Evolutionary conservation across 2,329 filamentous ascomycete species (phyloP), one percentile per base, ranked within the genome.

Genomic region (Talaromyces piceae): DNA sequence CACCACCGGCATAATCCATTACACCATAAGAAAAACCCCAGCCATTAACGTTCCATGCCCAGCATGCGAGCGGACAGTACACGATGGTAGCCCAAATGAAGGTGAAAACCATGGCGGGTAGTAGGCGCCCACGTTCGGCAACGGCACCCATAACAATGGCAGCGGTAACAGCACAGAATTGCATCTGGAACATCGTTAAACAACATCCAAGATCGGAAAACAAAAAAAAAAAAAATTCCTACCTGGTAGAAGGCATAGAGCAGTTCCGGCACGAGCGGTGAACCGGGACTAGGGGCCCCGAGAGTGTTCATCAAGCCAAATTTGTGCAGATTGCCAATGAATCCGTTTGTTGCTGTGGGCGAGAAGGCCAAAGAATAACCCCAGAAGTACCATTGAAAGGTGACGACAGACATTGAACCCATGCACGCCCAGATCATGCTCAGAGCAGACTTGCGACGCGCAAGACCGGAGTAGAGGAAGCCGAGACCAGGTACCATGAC

Each of bases 351-450:
- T 4, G 85, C 87, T 12, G 82, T 83, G 41, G 80, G 77, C 64
- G 87, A 93, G 73, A 97, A 96, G 48, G 91, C 91, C 55, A 98
- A 78, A 12, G 91, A 95, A 72, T 95, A 98, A 31, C 93, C 93
- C 91, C 93, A 97, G 71, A 98, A 96, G 66, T 96, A 97, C 93
- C 93, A 98, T 75, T 98, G 93, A 76, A 98, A 96, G 51, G 88
- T 86, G 68, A 96, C 79, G 66, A 97, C 84, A 45, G 88, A 91
- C 67, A 87, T 87, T 44, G 90, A 93, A 69, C 87, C 91, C 88
- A 98, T 94, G 73, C 87, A 90, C 12, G 91, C 90, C 89, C 91
- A 97, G 65, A 98, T 93, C 77, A 97, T 86, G 57, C 90, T 95
- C 41, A 98, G 80, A 26, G 93, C 93, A 4, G 93, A 97, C 77